Base-by-base conservation (phyloP, 305 asterid genomes). In the Fraxinus latifolia region DNA sequence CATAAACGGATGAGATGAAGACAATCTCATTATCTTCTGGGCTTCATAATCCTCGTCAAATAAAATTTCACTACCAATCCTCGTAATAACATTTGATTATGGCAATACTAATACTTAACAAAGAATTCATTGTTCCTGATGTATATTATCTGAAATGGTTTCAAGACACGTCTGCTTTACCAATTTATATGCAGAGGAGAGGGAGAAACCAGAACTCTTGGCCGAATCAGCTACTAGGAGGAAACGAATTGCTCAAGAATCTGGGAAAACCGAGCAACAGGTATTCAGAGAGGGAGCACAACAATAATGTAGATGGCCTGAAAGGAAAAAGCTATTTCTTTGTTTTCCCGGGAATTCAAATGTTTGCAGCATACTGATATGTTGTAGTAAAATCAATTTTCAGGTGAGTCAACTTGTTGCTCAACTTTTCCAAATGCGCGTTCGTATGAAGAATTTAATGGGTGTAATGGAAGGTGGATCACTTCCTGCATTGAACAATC, bases 381-480 rank as follows among this genome's bases (percentile, higher is more conserved):
- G 33, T 76, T 47, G 39, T 33, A 15, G 53, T 70, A 58, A 33
- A 75, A 39, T 21, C 39, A 12, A 79, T 72, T 74, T 82, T 77
- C 84, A 95, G 99, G 99, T 96, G 86, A 89, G 93, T 83, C 97
- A 92, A 90, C 92, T 96, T 44, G 93, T 96, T 79, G 98, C 99
- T 82, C 99, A 96, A 85, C 91, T 96, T 79, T 96, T 96, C 88
- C 97, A 96, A 91, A 96, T 96, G 99, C 97, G 99, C 2, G 97
- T 87, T 8, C 91, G 94, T 1, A 96, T 96, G 99, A 96, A 94
- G 93, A 96, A 96, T 86, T 90, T 96, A 89, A 91, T 96, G 97
- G 98, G 98, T 25, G 89, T 93, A 68, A 94, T 96, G 98, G 95
- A 93, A 89, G 94, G 95, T 67, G 98, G 98, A 86, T 93, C 99